Evolutionary conservation across 257 asterid species (phyloP).

Genomic region (Rehmannia glutinosa): DNA sequence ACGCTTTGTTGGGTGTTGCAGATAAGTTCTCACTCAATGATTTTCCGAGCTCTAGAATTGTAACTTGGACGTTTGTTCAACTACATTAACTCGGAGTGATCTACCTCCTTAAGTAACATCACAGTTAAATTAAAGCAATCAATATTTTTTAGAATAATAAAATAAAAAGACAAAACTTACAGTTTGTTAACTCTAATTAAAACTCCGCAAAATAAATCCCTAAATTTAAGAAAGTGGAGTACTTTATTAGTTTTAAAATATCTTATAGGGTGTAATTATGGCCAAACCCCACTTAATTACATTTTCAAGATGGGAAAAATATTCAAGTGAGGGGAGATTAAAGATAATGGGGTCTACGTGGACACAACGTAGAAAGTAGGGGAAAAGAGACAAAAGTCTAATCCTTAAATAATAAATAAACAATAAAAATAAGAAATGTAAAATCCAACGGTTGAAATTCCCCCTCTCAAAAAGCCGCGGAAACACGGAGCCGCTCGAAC

Average conservation of each 20-base stretch:
- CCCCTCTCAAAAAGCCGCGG: slow-evolving; percentile 42
- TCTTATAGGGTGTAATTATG: not conserved
- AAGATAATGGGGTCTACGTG: not conserved
- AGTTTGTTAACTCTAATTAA: too few species aligned
- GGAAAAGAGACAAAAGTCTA: slow-evolving; percentile 20
- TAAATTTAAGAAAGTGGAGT: not conserved
- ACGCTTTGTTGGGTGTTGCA: too few species aligned
- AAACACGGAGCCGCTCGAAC: slow-evolving; percentile 66
- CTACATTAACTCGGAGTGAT: too few species aligned
- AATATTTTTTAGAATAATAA: too few species aligned
- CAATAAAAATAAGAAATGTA: not conserved
- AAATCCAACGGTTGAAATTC: slow-evolving; percentile 35
- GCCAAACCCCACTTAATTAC: not conserved
- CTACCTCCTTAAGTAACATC: too few species aligned
- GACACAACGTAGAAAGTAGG: slow-evolving; percentile 10
- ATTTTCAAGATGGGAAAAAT: not conserved
- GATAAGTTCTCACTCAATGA: too few species aligned
- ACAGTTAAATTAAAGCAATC: too few species aligned
- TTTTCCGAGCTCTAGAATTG: too few species aligned
- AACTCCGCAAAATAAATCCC: too few species aligned
- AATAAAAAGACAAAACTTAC: too few species aligned
- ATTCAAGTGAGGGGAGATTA: not conserved
- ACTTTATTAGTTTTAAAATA: not conserved
- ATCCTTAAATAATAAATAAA: not conserved
- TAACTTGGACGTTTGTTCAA: too few species aligned